phyloP scores from a whole-genome alignment of 148 eudicot species.

The Heliamphora exappendiculata region DNA sequence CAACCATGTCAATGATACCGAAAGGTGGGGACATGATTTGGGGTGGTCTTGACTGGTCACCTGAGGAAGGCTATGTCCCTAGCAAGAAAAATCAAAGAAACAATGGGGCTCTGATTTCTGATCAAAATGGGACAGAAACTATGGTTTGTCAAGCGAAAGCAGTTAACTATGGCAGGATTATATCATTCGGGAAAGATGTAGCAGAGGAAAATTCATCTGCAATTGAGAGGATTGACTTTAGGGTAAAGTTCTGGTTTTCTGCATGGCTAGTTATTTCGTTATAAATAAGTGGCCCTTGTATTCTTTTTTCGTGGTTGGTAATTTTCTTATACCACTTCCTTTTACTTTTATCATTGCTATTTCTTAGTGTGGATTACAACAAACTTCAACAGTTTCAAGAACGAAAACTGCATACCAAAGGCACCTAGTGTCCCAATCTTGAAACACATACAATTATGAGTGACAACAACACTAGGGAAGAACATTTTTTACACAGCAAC shows the following conservation, averaged over 20 bases:
- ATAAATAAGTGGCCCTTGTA: neutral
- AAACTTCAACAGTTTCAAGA: neutral
- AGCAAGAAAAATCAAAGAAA: conserved; percentile 40
- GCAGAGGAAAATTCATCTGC: conserved; percentile 51
- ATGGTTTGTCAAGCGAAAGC: conserved; percentile 26
- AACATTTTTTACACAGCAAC: neutral
- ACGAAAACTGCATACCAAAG: neutral
- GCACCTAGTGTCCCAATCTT: conserved; percentile 2
- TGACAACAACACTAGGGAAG: neutral
- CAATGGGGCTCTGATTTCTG: conserved; percentile 25
- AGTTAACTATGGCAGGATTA: conserved; percentile 66
- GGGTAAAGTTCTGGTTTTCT: conserved; percentile 38
- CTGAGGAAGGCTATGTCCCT: conserved; percentile 63
- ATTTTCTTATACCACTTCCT: neutral
- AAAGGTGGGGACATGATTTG: conserved; percentile 93
- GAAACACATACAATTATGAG: neutral
- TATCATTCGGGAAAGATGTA: conserved; percentile 79
- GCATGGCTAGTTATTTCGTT: neutral
- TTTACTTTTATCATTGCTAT: neutral
- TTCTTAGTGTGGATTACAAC: neutral
- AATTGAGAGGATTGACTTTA: conserved; percentile 68
- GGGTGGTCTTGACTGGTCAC: conserved; percentile 96
- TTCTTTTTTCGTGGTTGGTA: neutral
- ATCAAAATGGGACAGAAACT: conserved; percentile 21
- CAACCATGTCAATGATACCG: conserved; percentile 98